Percentiles rank a stretch among this genome's conserved stretches.
These are phyloP conservation scores for Eutrema salsugineum DNA, from an alignment of 441 rosid species.

Conservation along the genomic window DNA sequence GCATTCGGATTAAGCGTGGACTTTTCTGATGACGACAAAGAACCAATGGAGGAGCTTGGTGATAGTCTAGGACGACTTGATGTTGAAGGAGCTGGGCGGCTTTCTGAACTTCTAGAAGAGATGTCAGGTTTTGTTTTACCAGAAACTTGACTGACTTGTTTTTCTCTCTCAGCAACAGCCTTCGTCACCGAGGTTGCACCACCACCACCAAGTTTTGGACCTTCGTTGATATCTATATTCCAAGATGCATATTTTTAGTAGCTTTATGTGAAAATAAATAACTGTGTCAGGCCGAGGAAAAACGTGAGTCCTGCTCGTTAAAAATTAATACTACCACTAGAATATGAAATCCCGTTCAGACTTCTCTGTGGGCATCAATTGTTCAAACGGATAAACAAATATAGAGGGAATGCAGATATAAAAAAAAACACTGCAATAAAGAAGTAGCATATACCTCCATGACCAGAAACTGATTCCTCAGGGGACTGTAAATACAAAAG, in stretches of 20 bases:
- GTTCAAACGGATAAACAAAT: background rate
- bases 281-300: conserved; percentile 5
- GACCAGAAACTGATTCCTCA: conserved; percentile 29
- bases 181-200: conserved; percentile 33
- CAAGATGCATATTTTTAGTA: conserved; percentile 19
- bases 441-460: conserved; percentile 25
- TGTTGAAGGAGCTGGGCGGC: conserved; percentile 37
- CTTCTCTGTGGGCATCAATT: background rate
- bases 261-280: background rate
- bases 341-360: conserved; percentile 2
- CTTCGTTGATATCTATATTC: conserved; percentile 44
- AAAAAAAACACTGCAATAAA: background rate
- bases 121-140: conserved; percentile 39
- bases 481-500: conserved; percentile 19
- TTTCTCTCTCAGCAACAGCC: conserved; percentile 46
- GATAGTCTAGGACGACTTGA: conserved; percentile 57
- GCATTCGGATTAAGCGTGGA: conserved; percentile 84
- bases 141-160: conserved; percentile 36
- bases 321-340: background rate
- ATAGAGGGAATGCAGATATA: background rate
- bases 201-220: conserved; percentile 35
- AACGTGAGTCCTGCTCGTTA: background rate
- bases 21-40: conserved; percentile 65
- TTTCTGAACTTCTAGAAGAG: conserved; percentile 50
- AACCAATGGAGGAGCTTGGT: conserved; percentile 88